phyloP scores from a whole-genome alignment of 164 flowering plant genomes.

The Vitis labrusca region DNA sequence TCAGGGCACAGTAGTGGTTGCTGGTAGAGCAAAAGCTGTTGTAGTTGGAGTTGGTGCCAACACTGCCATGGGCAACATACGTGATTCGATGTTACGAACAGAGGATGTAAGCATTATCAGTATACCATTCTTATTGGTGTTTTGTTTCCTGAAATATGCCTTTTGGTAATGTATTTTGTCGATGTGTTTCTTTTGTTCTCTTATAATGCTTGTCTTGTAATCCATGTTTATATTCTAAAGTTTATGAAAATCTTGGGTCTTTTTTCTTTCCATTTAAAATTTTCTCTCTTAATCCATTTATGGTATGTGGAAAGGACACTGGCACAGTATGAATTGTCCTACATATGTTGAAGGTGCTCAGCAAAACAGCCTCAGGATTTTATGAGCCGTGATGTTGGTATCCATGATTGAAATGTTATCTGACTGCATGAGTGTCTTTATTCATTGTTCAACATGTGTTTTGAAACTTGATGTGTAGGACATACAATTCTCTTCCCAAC shows the following conservation, averaged over 20 bases:
- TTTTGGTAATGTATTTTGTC: neutral
- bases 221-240: neutral
- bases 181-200: neutral
- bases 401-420: neutral
- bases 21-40: constrained; percentile 95
- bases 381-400: neutral
- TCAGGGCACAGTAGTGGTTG: constrained; percentile 93
- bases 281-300: neutral
- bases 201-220: neutral
- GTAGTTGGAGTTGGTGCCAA: constrained; percentile 93
- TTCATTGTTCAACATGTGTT: neutral
- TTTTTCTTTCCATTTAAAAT: neutral
- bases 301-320: no score
- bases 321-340: no score
- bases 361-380: no score
- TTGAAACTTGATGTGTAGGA: neutral
- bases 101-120: constrained; percentile 65
- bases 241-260: neutral
- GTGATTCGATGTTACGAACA: constrained; percentile 87
- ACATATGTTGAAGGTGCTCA: no score
- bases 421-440: constrained; percentile 1
- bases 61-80: constrained; percentile 98
- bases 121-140: neutral
- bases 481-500: neutral
- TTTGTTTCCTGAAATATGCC: neutral